Percentiles rank a stretch among this genome's conserved stretches.
Conservation (phyloP, 2,329 filamentous ascomycete species). For the Emergomyces pasteurianus region DNA sequence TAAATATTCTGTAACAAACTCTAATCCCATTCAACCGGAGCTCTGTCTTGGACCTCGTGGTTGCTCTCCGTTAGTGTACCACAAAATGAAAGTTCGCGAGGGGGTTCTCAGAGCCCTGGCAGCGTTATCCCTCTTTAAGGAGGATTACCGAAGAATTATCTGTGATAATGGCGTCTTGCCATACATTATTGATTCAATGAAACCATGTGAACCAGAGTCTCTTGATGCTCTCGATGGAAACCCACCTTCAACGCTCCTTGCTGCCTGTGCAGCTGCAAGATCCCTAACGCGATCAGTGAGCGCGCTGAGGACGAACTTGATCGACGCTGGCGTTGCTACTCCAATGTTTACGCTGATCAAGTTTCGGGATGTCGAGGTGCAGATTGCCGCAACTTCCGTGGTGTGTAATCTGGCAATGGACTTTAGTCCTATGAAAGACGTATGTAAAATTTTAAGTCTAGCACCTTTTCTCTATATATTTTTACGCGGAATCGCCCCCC, state of each 20-base stretch:
- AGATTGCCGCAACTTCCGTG: constrained; percentile 72
- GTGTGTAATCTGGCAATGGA: constrained; percentile 78
- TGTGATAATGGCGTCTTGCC: constrained; percentile 70
- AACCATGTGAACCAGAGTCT: constrained; percentile 34
- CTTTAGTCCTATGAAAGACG: constrained; percentile 82
- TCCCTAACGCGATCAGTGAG: constrained; percentile 76
- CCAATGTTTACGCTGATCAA: constrained; percentile 66
- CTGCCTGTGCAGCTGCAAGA: constrained; percentile 70
- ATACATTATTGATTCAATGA: constrained; percentile 74
- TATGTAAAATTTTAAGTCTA: constrained; percentile 34
- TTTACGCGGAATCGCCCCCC: not conserved
- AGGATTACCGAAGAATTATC: constrained; percentile 70
- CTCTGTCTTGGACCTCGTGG: constrained; percentile 49
- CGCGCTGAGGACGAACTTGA: constrained; percentile 70
- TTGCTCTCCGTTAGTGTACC: constrained; percentile 48
- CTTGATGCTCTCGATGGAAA: constrained; percentile 52
- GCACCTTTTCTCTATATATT: constrained; percentile 4
- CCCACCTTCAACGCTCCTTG: constrained; percentile 63
- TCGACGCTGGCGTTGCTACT: constrained; percentile 70
- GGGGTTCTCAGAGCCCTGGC: constrained; percentile 66
- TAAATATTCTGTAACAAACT: constrained; percentile 6
- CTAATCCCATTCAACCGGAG: constrained; percentile 20
- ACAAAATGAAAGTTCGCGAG: constrained; percentile 66
- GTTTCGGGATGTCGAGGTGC: constrained; percentile 64
- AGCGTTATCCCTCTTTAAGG: constrained; percentile 68